Conservation (phyloP, 106 monocot genomes). For the Allium sativum region DNA sequence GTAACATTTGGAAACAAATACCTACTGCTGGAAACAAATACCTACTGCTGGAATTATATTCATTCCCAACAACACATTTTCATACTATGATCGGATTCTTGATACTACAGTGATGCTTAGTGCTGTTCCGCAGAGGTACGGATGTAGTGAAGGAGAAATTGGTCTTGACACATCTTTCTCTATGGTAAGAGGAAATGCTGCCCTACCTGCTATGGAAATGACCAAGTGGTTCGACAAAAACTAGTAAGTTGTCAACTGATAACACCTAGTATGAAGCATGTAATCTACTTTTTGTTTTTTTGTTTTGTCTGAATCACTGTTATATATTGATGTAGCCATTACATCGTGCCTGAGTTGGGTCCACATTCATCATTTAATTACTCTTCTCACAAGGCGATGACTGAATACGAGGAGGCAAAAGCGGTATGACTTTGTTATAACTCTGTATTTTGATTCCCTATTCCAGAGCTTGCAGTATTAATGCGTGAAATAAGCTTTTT, state of each 20-base stretch:
- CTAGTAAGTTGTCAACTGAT: slow-evolving; percentile 92
- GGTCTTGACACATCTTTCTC: slow-evolving; percentile 75
- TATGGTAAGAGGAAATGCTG: slow-evolving; percentile 90
- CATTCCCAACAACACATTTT: slow-evolving; percentile 77
- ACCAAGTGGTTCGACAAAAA: slow-evolving; percentile 98
- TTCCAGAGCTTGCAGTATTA: too few species aligned
- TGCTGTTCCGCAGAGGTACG: slow-evolving; percentile 74
- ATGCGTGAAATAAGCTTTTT: too few species aligned
- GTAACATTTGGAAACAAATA: slow-evolving; percentile 76
- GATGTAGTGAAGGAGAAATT: slow-evolving; percentile 72
- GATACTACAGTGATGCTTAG: slow-evolving; percentile 87
- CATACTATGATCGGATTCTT: slow-evolving; percentile 67
- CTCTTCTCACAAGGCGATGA: too few species aligned
- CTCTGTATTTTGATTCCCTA: too few species aligned
- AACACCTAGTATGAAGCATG: background rate
- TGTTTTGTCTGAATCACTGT: background rate
- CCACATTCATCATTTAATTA: too few species aligned
- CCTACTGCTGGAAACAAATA: too few species aligned
- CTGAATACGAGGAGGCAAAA: too few species aligned
- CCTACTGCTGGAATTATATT: slow-evolving; percentile 52
- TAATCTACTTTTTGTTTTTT: background rate
- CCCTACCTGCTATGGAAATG: slow-evolving; percentile 94
- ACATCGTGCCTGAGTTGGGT: slow-evolving; percentile 70
- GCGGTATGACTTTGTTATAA: too few species aligned
- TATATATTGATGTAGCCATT: slow-evolving; percentile 33